Conservation (phyloP, 441 rosid genomes). For the Erodium moschatum region DNA sequence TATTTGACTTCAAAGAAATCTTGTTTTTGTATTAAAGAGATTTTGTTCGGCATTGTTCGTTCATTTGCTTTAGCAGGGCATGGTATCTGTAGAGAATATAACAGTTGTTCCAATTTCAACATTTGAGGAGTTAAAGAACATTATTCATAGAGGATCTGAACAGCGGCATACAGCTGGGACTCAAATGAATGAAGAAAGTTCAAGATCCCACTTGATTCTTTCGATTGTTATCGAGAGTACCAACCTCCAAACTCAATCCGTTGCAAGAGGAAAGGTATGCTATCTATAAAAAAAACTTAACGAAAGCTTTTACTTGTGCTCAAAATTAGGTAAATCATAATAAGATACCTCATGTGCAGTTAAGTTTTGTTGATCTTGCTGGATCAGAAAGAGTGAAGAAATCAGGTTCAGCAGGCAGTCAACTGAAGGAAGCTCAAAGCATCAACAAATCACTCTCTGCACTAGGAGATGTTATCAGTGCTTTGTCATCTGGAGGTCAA, state of each 20-base stretch:
- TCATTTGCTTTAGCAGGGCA: constrained; percentile 48
- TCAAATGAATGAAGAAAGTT: constrained; percentile 92
- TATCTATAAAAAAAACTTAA: neutral
- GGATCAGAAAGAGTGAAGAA: constrained; percentile 94
- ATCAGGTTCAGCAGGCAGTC: constrained; percentile 73
- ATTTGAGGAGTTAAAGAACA: constrained; percentile 55
- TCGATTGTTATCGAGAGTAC: constrained; percentile 84
- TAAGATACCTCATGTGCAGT: constrained; percentile 32
- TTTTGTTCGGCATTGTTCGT: constrained; percentile 2
- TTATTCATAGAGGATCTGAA: constrained; percentile 76
- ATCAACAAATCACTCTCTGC: constrained; percentile 94
- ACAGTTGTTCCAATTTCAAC: constrained; percentile 63
- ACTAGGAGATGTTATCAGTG: constrained; percentile 88
- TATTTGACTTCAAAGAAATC: neutral
- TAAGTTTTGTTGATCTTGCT: constrained; percentile 95
- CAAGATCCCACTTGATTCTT: constrained; percentile 85
- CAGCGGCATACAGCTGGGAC: constrained; percentile 79
- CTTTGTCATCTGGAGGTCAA: constrained; percentile 73
- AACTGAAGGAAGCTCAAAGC: constrained; percentile 93
- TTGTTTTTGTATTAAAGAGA: neutral
- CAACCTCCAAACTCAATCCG: constrained; percentile 80
- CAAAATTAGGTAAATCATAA: neutral
- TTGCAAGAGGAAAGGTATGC: constrained; percentile 81
- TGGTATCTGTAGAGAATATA: constrained; percentile 82
- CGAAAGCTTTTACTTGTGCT: too few species aligned